Evolutionary conservation across 352 stramenopile species (phyloP).

Genomic region (Phytophthora cryptogea): DNA sequence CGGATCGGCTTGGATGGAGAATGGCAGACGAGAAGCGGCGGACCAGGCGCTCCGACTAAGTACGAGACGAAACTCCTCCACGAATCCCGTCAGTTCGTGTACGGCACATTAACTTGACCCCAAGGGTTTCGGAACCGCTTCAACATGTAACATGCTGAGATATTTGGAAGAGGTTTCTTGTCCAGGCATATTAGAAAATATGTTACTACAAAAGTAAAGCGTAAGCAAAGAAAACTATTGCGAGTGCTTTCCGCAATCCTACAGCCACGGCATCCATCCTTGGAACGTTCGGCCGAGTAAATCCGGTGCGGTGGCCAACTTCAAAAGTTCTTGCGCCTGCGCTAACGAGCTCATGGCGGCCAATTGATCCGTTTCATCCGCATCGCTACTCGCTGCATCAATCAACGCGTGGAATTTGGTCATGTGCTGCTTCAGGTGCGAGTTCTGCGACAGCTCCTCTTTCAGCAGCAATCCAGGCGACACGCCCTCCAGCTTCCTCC

Average conservation of each 20-base stretch:
- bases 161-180: too few relatives aligned
- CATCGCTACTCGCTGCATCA: conserved; percentile 36
- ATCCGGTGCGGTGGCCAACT: conserved; percentile 80
- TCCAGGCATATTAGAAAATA: too few relatives aligned
- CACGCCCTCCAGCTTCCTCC: conserved; percentile 76
- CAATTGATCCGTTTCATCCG: conserved; percentile 16
- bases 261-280: conserved; percentile 84
- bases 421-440: conserved; percentile 58
- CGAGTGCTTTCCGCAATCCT: too few relatives aligned
- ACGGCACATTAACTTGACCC: too few relatives aligned
- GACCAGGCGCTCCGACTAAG: background rate
- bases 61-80: too few relatives aligned
- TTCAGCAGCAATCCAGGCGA: conserved; percentile 72
- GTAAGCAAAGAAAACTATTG: too few relatives aligned
- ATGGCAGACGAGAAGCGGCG: conserved; percentile 41
- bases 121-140: too few relatives aligned
- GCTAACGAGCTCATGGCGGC: conserved; percentile 51
- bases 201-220: too few relatives aligned
- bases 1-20: conserved; percentile 19
- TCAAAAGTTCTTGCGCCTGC: conserved; percentile 87
- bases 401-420: conserved; percentile 62
- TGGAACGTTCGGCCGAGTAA: conserved; percentile 82
- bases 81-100: too few relatives aligned
- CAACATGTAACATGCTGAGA: too few relatives aligned
- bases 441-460: conserved; percentile 76